A percentile compares a stretch with the other conserved stretches of the same genome.
Conservation (phyloP, 176 grass and related monocot genomes). For the Bothriochloa decipiens region DNA sequence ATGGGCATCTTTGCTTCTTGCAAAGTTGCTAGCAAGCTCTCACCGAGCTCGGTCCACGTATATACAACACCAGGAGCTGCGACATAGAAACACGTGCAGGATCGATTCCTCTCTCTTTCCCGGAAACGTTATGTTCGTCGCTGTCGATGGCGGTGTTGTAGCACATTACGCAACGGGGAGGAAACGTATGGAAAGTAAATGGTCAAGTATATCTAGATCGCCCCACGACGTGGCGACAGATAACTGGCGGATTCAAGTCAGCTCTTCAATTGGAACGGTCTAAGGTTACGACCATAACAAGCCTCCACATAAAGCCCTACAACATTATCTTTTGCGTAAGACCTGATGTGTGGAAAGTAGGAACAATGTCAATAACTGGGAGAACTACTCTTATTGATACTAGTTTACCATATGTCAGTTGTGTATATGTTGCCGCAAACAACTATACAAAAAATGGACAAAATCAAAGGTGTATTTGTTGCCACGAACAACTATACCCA, state of each 20-base stretch:
- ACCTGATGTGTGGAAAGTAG: too few relatives aligned
- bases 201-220: neutral
- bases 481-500: too few relatives aligned
- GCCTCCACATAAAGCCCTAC: too few relatives aligned
- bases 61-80: neutral
- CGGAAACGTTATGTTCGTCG: neutral
- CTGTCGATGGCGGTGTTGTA: neutral
- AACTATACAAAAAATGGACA: too few relatives aligned
- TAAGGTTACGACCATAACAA: neutral
- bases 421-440: too few relatives aligned
- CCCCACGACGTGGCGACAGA: neutral
- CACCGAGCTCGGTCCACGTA: neutral
- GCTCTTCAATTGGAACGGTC: neutral
- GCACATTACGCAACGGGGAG: neutral
- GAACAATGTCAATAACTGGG: too few relatives aligned
- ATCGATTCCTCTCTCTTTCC: neutral
- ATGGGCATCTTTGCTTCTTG: neutral
- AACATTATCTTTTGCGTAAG: too few relatives aligned
- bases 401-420: too few relatives aligned
- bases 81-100: neutral
- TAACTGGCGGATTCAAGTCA: neutral
- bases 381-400: too few relatives aligned
- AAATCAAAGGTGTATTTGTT: too few relatives aligned
- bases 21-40: neutral
- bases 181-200: neutral